Conservation (phyloP, 345 rosid genomes). For the Acer saccharum region DNA sequence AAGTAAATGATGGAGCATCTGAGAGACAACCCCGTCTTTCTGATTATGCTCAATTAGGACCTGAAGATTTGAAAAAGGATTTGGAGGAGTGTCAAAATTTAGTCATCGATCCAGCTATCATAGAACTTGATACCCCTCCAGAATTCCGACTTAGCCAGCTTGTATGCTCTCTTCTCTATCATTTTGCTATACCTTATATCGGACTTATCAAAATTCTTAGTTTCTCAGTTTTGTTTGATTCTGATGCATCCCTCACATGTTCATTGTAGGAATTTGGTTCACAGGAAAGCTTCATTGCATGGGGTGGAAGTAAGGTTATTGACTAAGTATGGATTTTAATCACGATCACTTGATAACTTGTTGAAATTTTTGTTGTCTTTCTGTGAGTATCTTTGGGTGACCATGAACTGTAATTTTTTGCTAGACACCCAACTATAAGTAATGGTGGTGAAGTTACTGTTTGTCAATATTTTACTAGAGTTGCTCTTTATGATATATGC, state of each 20-base stretch:
- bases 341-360: neutral
- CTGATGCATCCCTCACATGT: neutral
- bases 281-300: constrained; percentile 83
- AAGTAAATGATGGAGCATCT: constrained; percentile 35
- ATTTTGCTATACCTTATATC: neutral
- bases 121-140: constrained; percentile 90
- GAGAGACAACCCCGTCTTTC: constrained; percentile 55
- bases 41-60: constrained; percentile 73
- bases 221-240: neutral
- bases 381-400: neutral
- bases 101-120: constrained; percentile 68
- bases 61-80: constrained; percentile 80
- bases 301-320: constrained; percentile 64
- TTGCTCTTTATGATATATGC: neutral
- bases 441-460: constrained; percentile 8
- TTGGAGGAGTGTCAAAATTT: constrained; percentile 84
- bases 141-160: constrained; percentile 95
- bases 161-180: constrained; percentile 38
- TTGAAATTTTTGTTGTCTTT: neutral
- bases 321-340: constrained; percentile 25
- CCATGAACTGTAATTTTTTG: constrained; percentile 9
- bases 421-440: neutral
- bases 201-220: neutral
- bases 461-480: neutral
- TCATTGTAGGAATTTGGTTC: constrained; percentile 82